These are phyloP conservation scores for Dendrobium nobile DNA, from an alignment of 106 monocot genomes.

Conservation along the genomic window DNA sequence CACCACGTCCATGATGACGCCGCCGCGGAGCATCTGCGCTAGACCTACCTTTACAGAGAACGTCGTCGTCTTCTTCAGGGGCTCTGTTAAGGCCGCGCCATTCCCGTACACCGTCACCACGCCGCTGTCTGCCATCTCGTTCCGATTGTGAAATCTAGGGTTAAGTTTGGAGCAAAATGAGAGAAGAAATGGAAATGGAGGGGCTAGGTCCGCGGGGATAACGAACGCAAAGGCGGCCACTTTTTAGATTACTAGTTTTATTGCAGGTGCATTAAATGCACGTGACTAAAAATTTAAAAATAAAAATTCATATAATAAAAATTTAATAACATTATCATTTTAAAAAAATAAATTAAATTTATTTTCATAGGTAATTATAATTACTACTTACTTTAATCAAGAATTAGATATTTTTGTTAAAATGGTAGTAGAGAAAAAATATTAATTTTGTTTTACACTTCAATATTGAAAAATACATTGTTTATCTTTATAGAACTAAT, in stretches of 20 bases:
- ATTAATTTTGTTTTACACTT: too few species aligned
- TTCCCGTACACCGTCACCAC: slow-evolving; percentile 22
- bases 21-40: slow-evolving; percentile 44
- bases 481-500: too few species aligned
- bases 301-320: too few species aligned
- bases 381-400: too few species aligned
- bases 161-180: neutral
- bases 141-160: neutral
- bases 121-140: slow-evolving; percentile 11
- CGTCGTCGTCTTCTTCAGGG: slow-evolving; percentile 29
- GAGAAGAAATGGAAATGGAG: neutral
- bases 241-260: neutral
- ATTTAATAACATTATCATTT: too few species aligned
- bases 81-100: slow-evolving; percentile 21
- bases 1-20: slow-evolving; percentile 63
- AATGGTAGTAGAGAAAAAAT: too few species aligned
- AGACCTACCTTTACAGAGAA: slow-evolving; percentile 52
- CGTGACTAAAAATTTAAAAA: too few species aligned
- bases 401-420: too few species aligned
- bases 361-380: too few species aligned
- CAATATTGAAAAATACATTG: too few species aligned
- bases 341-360: too few species aligned
- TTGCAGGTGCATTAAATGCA: too few species aligned
- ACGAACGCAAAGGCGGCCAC: neutral
- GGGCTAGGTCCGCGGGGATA: neutral